Evolutionary conservation across 176 grass and related monocot species (phyloP).

Genomic region (Oryza longistaminata): DNA sequence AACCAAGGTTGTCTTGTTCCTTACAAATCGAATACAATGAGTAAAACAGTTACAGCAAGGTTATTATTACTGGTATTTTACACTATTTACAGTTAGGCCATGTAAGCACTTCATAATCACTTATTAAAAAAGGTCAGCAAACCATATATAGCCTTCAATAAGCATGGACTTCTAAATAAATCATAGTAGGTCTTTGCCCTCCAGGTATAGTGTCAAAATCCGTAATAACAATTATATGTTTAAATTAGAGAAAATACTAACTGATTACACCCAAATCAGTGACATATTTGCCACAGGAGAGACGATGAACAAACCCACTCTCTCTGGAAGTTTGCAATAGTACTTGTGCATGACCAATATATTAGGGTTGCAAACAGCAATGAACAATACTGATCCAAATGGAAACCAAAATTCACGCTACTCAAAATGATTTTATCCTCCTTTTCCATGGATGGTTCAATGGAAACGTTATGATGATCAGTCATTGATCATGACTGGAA

Average conservation of each 20-base stretch:
- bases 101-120: neutral
- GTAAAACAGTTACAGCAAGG: neutral
- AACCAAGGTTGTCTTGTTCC: constrained; percentile 6
- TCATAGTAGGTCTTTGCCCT: neutral
- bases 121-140: neutral
- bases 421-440: constrained; percentile 15
- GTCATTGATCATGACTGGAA: neutral
- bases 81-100: neutral
- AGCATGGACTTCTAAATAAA: constrained; percentile 7
- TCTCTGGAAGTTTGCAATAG: constrained; percentile 23
- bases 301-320: constrained; percentile 6
- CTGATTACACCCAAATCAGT: neutral
- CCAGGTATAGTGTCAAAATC: neutral
- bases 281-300: neutral
- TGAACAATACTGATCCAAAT: neutral
- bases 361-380: constrained; percentile 6
- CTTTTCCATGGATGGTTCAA: neutral
- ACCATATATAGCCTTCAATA: neutral
- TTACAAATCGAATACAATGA: constrained; percentile 10
- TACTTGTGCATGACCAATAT: neutral
- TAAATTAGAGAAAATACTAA: neutral
- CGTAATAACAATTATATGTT: neutral
- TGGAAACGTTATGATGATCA: neutral
- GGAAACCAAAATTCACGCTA: neutral
- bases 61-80: too few relatives aligned